Conservation (phyloP, 2,329 filamentous ascomycete genomes). For the Arthroderma sp. region DNA sequence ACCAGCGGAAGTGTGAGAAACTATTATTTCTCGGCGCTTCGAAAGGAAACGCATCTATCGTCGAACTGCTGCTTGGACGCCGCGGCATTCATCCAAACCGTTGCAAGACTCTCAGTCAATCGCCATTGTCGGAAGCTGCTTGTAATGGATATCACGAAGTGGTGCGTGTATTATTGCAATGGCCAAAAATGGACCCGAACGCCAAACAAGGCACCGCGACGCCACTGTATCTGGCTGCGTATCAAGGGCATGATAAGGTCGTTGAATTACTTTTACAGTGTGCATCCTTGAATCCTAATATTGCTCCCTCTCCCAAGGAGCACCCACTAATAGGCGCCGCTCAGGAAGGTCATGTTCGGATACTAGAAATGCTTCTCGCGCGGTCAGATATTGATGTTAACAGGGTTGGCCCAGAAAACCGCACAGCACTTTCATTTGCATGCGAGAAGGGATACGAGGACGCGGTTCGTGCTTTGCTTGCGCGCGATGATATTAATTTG, state of each 20-base stretch:
- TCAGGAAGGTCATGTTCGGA: not conserved
- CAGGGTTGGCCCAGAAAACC: not conserved
- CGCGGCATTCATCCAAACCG: not conserved
- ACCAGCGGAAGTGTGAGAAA: not conserved
- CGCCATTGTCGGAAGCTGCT: not conserved
- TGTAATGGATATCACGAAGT: not conserved
- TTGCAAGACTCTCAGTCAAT: not conserved
- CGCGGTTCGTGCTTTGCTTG: not conserved
- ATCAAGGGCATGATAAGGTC: not conserved
- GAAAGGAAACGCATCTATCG: not conserved
- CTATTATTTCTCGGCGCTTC: not conserved
- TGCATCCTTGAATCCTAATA: not conserved
- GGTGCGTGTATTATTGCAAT: not conserved
- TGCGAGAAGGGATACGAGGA: not conserved
- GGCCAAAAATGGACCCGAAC: not conserved
- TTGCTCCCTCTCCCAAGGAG: not conserved
- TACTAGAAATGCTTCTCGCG: not conserved
- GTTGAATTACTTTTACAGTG: not conserved
- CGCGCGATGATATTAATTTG: not conserved
- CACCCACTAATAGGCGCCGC: not conserved
- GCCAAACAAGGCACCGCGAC: not conserved
- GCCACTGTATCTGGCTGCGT: not conserved
- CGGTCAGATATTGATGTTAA: not conserved
- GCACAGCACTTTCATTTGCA: not conserved
- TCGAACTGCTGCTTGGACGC: not conserved